These are phyloP conservation scores for Colletotrichum sp. DNA, from an alignment of 2,329 filamentous ascomycete species.

Conservation along the genomic window DNA sequence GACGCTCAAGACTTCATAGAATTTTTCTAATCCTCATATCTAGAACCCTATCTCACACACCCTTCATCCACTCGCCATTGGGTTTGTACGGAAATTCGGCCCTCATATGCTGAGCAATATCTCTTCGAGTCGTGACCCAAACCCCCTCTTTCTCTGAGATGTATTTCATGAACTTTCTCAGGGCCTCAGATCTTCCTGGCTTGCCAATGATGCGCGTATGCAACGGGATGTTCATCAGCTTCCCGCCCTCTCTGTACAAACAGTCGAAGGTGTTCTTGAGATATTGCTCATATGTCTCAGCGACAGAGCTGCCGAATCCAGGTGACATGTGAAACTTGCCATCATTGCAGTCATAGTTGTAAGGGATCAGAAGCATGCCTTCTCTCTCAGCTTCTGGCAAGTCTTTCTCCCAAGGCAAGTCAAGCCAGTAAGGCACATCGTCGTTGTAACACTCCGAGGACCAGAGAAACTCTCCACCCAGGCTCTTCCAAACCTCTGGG, in stretches of 20 bases:
- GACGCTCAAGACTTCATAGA: background rate
- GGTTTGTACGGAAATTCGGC: constrained; percentile 18
- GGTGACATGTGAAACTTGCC: constrained; percentile 49
- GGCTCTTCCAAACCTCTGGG: constrained; percentile 31
- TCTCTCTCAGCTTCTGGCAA: constrained; percentile 34
- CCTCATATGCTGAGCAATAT: constrained; percentile 46
- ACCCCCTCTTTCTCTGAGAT: constrained; percentile 42
- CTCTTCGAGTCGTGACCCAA: constrained; percentile 46
- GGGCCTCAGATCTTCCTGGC: constrained; percentile 40
- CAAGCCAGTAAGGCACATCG: constrained; percentile 32
- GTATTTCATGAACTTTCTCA: constrained; percentile 44
- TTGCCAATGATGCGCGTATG: constrained; percentile 45
- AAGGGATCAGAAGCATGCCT: constrained; percentile 42
- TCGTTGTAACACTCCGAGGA: constrained; percentile 33
- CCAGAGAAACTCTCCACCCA: constrained; percentile 30
- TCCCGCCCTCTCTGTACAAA: constrained; percentile 44
- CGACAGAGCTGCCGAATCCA: constrained; percentile 43
- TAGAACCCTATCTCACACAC: background rate
- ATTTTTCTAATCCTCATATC: background rate
- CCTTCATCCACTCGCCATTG: constrained; percentile 23
- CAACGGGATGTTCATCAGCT: constrained; percentile 47
- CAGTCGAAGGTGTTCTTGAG: constrained; percentile 46
- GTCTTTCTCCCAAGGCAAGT: constrained; percentile 31
- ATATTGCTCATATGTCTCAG: constrained; percentile 42
- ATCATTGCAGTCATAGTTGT: constrained; percentile 45